Evolutionary conservation across 257 asterid species (phyloP), one percentile per base, ranked within the genome.

Genomic region (Gentiana dahurica): DNA sequence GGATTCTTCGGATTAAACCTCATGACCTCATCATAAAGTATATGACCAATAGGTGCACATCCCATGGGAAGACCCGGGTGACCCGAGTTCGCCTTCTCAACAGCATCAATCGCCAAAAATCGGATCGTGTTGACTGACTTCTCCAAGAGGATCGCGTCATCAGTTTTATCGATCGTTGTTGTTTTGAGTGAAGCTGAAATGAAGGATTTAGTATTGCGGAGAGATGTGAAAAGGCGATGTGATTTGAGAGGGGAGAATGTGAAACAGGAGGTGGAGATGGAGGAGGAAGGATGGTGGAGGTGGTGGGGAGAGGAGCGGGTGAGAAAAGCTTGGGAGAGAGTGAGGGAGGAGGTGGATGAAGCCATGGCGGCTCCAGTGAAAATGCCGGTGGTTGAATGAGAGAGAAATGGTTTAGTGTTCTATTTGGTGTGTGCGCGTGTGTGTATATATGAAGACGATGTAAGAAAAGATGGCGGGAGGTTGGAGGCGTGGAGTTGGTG

Each of bases 1-100:
- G 96, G 95, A 34, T 87, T 87, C 72, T 82, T 87, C 2, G 96
- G 96, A 63, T 84, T 87, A 65, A 78, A 84, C 75, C 73, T 80
- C 92, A 87, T 78, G 53, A 82, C 83, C 77, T 84, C 96, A 59
- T 84, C 96, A 68, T 84, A 87, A 82, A 87, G 62, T 36, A 87
- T 63, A 52, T 87, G 95, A 5, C 89, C 96, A 82, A 87, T 84
- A 41, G 94, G 95, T 3, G 96, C 96, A 63, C 94, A 84, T 0
- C 96, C 96, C 96, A 87, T 84, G 47, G 96, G 96, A 66, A 87
- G 57, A 58, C 96, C 96, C 24, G 96, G 96, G 69, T 87, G 96
- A 10, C 96, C 96, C 58, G 93, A 87, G 60, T 80, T 84, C 7
- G 96, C 96, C 77, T 82, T 84, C 76, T 87, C 95, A 2, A 87